Base-by-base conservation (phyloP, 2,329 filamentous ascomycete species). In the Raffaelea arxii region DNA sequence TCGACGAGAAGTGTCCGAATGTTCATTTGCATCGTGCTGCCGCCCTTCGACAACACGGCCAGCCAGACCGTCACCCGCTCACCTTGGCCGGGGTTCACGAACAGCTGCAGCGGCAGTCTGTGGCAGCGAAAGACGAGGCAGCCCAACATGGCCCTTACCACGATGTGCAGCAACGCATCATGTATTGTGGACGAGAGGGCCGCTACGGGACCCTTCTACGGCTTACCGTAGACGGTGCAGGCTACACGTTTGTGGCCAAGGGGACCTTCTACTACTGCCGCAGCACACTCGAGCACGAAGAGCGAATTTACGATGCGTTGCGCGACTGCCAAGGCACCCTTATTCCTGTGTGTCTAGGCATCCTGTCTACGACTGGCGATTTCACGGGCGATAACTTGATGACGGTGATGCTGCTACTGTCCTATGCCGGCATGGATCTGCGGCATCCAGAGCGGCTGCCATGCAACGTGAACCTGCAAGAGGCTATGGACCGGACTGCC, bases 191-290 rank as follows among this genome's bases (percentile, higher is more conserved):
- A 22, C 30, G 16, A 10, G 30, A 24, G 14, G 42, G 42, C 22
- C 42, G 42, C 11, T 44, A 25, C n/a, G 42, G 42, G 14, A 7
- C 22, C 12, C 16, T 44, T 11, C 11, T 37, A 22, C 30, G 42
- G 4, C 30, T 44, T 7, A 23, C 42, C 9, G 42, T 44, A 19
- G n/a, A 21, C 10, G 12, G 21, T 9, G 30, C 32, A 3, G 42
- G 42, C 14, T 44, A 44, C 21, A 23, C 12, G 21, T 37, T 44
- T n/a, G 42, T 44, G 14, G 42, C 30, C 30, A 44, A 44, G 23
- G 42, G 30, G n/a, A 18, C 21, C 2, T 44, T 18, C 19, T 9
- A 16, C 4, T 16, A 9, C 6, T 37, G 30, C 32, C 21, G 32
- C 42, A 16, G 7, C 6, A n/a, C 2, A 2, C 30, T 44, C 7